These are phyloP conservation scores for Trichoderma orchidacearum DNA, from an alignment of 495 filamentous ascomycete species.

Conservation along the genomic window DNA sequence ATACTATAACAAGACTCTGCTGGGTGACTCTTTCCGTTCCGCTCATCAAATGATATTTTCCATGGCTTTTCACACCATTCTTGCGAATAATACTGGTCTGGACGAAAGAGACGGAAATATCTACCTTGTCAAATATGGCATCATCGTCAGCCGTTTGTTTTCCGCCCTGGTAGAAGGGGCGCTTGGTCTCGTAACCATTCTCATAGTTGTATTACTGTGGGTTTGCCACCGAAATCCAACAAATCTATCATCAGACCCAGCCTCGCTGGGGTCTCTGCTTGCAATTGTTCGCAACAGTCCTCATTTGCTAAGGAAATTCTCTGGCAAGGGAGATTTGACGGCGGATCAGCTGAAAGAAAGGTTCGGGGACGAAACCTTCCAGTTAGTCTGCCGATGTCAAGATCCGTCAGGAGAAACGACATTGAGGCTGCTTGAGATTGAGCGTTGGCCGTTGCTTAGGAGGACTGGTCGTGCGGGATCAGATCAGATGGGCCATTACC, in stretches of 20 bases:
- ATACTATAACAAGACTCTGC: conserved; percentile 10
- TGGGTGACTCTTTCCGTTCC: conserved; percentile 13
- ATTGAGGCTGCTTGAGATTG: too few relatives aligned
- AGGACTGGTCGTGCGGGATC: too few relatives aligned
- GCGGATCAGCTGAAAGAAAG: too few relatives aligned
- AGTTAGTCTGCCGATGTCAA: too few relatives aligned
- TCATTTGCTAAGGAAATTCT: too few relatives aligned
- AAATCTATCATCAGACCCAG: too few relatives aligned
- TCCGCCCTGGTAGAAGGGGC: conserved; percentile 22
- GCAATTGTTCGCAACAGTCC: background rate
- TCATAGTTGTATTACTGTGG: conserved; percentile 11
- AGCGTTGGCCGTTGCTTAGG: too few relatives aligned
- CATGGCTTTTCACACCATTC: conserved; percentile 12
- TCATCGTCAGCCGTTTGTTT: conserved; percentile 23
- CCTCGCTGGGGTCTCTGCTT: too few relatives aligned
- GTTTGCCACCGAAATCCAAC: conserved; percentile 2
- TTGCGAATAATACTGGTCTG: conserved; percentile 2
- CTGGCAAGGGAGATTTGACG: too few relatives aligned
- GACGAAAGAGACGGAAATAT: background rate
- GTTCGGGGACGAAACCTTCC: background rate
- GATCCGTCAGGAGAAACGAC: too few relatives aligned
- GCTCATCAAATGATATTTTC: conserved; percentile 27
- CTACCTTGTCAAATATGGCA: conserved; percentile 5
- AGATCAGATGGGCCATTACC: background rate
- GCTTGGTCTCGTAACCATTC: conserved; percentile 15